Evolutionary conservation across 768 basidiomycete genomes (phyloP).

Genomic region (Amanita phalloides): DNA sequence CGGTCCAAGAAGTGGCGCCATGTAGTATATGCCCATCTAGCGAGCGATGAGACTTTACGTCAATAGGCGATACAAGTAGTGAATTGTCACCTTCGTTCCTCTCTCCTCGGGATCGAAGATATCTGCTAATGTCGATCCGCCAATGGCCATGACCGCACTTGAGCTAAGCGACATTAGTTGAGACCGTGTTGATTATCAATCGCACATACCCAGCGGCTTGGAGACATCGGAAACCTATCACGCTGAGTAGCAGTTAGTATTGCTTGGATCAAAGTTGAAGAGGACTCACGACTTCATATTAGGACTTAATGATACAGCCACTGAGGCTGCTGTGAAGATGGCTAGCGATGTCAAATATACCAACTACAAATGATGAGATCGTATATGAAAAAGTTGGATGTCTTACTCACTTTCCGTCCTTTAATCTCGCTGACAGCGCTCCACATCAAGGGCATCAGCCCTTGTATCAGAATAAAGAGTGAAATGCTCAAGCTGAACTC

Average conservation of each 20-base stretch:
- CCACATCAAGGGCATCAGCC: slow-evolving; percentile 58
- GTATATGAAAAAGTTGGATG: not conserved
- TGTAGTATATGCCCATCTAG: slow-evolving; percentile 71
- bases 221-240: slow-evolving; percentile 62
- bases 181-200: not conserved
- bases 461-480: slow-evolving; percentile 67
- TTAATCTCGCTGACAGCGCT: slow-evolving; percentile 62
- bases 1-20: slow-evolving; percentile 68
- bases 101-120: slow-evolving; percentile 67
- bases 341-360: slow-evolving; percentile 44
- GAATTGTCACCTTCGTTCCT: slow-evolving; percentile 41
- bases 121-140: slow-evolving; percentile 70
- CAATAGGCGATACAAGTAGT: not conserved
- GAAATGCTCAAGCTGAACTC: slow-evolving; percentile 63
- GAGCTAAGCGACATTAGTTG: slow-evolving; percentile 26
- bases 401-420: slow-evolving; percentile 49
- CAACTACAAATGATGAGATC: slow-evolving; percentile 15
- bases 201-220: slow-evolving; percentile 38
- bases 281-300: slow-evolving; percentile 35
- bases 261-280: not conserved
- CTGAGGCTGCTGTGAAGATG: slow-evolving; percentile 44
- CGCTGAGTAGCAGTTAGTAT: slow-evolving; percentile 14
- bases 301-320: slow-evolving; percentile 43
- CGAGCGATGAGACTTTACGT: not conserved
- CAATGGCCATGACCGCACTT: slow-evolving; percentile 59